Percentiles rank a stretch among this genome's conserved stretches.
These are phyloP conservation scores for Magnolia sinica DNA, from an alignment of 164 flowering plant genomes.

Conservation along the genomic window DNA sequence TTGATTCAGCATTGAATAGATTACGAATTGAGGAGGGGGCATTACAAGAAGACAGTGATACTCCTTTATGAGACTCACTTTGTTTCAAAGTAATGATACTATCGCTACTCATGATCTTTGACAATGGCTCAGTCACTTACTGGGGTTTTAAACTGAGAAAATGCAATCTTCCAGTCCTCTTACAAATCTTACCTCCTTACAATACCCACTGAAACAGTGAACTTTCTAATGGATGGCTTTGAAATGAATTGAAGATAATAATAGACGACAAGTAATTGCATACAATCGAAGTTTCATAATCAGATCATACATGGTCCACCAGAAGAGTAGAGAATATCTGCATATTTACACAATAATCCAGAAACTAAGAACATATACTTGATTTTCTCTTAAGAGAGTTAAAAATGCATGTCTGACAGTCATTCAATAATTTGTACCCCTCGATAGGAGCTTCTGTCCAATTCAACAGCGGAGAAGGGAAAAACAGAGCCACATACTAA, in stretches of 20 bases:
- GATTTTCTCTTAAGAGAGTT: background rate
- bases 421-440: background rate
- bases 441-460: background rate
- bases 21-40: slow-evolving; percentile 24
- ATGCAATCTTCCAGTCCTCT: slow-evolving; percentile 5
- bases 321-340: slow-evolving; percentile 2
- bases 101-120: slow-evolving; percentile 31
- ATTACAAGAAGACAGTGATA: slow-evolving; percentile 15
- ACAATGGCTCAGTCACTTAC: slow-evolving; percentile 3
- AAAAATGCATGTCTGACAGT: background rate
- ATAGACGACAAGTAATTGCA: background rate
- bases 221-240: background rate
- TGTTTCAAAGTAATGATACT: slow-evolving; percentile 26
- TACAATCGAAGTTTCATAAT: background rate
- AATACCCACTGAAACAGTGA: background rate
- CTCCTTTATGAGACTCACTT: slow-evolving; percentile 27
- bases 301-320: slow-evolving; percentile 1
- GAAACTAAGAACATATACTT: background rate
- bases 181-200: background rate
- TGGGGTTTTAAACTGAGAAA: slow-evolving; percentile 15
- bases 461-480: background rate
- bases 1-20: slow-evolving; percentile 20
- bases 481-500: background rate
- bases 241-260: background rate
- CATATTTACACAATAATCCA: background rate